Conservation (phyloP, 2,329 filamentous ascomycete species). For the Apiospora hydei region DNA sequence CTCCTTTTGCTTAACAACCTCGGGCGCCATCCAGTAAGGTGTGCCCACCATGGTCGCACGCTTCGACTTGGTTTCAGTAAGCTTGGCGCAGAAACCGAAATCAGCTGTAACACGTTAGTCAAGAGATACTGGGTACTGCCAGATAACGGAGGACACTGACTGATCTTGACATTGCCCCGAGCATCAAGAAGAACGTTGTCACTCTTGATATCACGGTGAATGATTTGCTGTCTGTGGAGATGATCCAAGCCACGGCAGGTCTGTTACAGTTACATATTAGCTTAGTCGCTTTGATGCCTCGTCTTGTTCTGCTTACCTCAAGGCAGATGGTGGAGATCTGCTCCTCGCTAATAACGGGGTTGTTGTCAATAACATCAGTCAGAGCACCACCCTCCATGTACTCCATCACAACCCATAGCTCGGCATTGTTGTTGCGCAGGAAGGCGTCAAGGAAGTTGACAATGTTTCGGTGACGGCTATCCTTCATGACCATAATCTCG, state of each 20-base stretch:
- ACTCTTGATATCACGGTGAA: constrained; percentile 99
- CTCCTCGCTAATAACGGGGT: constrained; percentile 89
- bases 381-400: constrained; percentile 98
- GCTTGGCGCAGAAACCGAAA: constrained; percentile 98
- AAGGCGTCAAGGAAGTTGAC: constrained; percentile 99
- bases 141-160: constrained; percentile 60
- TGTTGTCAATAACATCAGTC: constrained; percentile 99
- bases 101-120: constrained; percentile 67
- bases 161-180: constrained; percentile 96
- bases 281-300: neutral
- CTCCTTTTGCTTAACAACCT: constrained; percentile 99
- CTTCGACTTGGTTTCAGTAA: constrained; percentile 95
- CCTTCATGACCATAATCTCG: constrained; percentile 99
- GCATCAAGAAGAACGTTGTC: constrained; percentile 97
- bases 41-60: constrained; percentile 99
- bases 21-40: constrained; percentile 99
- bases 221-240: constrained; percentile 94
- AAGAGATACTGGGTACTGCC: neutral
- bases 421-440: constrained; percentile 89
- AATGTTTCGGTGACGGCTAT: constrained; percentile 97
- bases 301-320: constrained; percentile 69
- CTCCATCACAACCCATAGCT: constrained; percentile 99
- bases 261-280: constrained; percentile 53
- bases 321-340: constrained; percentile 97
- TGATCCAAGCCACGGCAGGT: constrained; percentile 96